A percentile compares a stretch with the other conserved stretches of the same genome.
phyloP scores from a whole-genome alignment of 1,139 yeast species.

The Blastobotrys aristatus region DNA sequence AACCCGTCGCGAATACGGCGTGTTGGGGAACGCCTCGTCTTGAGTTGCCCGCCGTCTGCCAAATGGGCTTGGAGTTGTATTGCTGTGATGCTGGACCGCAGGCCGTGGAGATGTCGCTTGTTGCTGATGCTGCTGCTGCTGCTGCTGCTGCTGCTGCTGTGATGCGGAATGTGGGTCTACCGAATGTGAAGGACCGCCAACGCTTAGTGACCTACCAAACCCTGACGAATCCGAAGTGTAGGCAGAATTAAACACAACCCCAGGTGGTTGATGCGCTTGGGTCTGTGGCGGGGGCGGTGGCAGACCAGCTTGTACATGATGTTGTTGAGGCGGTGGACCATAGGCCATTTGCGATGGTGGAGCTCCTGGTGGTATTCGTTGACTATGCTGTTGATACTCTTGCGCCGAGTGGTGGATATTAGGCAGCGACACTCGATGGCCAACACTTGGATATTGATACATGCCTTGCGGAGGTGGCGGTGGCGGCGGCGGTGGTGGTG shows the following conservation, averaged over 20 bases:
- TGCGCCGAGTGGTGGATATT: constrained; percentile 25
- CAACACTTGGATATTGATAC: constrained; percentile 17
- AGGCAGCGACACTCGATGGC: constrained; percentile 30
- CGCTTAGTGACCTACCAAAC: constrained; percentile 28
- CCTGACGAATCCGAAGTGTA: constrained; percentile 31
- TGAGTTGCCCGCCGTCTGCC: constrained; percentile 6
- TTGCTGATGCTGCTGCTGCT: neutral
- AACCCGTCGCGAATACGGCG: constrained; percentile 25
- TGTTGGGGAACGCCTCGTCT: constrained; percentile 16
- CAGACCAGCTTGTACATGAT: neutral
- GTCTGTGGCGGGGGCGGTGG: constrained; percentile 4
- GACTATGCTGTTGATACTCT: constrained; percentile 14
- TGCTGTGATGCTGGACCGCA: neutral
- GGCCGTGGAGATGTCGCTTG: constrained; percentile 8
- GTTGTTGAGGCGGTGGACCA: constrained; percentile 10
- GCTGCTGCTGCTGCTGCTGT: constrained; percentile 4
- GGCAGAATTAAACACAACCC: constrained; percentile 28
- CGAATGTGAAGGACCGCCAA: constrained; percentile 18
- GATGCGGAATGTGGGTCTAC: constrained; percentile 26
- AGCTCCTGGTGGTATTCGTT: neutral
- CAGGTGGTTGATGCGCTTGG: constrained; percentile 12
- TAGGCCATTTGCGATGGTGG: neutral
- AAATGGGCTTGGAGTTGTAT: neutral
- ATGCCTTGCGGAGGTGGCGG: constrained; percentile 2
- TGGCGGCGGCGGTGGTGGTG: constrained; percentile 12